Evolutionary conservation across 208 protist species (phyloP), one percentile per base, ranked within the genome.

Genomic region (Crithidia bombi): DNA sequence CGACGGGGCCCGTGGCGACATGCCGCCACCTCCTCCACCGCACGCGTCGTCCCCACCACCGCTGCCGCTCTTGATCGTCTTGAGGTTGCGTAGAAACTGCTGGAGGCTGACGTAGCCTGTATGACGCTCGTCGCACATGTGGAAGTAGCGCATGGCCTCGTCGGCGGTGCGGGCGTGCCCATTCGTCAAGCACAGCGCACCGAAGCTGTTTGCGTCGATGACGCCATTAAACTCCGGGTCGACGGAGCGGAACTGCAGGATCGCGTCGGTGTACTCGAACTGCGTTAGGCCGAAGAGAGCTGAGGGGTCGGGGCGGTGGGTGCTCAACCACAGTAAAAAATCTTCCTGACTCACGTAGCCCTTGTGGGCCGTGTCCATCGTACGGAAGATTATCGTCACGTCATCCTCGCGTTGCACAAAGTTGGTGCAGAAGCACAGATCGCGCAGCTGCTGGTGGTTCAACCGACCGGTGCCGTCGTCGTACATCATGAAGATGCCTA

Each of bases 231-330:
- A 81, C 38, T 94, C 79, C 25, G 39, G 66, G 69, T 96, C 88
- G 68, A 82, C 90, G 32, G 71, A 62, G 64, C 81, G 88, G 54
- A 94, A 94, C 64, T 96, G 89, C 71, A 96, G 82, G 79, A 96
- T 83, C 26, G 91, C 75, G 28, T 84, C 85, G 54, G 86, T 88
- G 81, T 96, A 96, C 57, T 96, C 79, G 6, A 78, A 64, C 55
- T 91, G 87, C 17, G 79, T 85, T 1, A 92, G 76, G 2, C 91
- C 88, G 41, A 92, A 94, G 17, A 93, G 81, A 9, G 78, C 61
- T 21, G 80, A 68, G 11, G 87, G 83, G 73, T 93, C 78, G 9
- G 91, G 89, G 49, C 78, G 81, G 78, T 93, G 85, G 38, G 84
- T 64, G 56, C 74, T 70, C 39, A 92, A 63, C 83, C 85, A 96